Percentiles rank a stretch among this genome's conserved stretches.
These are phyloP conservation scores for Tillandsia leiboldiana DNA, from an alignment of 176 grass and related monocot species.

Conservation along the genomic window DNA sequence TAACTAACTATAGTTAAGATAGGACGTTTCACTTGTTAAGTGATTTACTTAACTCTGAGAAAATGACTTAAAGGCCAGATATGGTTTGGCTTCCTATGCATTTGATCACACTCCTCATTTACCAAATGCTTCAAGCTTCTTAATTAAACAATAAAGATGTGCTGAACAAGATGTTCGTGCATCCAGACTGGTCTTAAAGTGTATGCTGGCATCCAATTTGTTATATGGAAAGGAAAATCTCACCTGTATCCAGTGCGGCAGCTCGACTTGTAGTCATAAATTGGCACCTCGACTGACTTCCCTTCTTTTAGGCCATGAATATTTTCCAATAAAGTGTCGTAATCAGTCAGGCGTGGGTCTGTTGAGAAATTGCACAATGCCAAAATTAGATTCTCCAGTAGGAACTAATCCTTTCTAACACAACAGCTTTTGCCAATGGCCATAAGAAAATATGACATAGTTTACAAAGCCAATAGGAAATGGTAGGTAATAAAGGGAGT, in stretches of 20 bases:
- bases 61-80: no score
- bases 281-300: slow-evolving; percentile 76
- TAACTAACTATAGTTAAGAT: no score
- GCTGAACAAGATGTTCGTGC: no score
- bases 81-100: no score
- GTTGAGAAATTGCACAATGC: slow-evolving; percentile 24
- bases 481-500: neutral
- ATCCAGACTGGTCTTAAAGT: neutral
- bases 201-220: neutral
- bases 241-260: slow-evolving; percentile 84
- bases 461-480: neutral
- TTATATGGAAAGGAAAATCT: neutral
- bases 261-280: slow-evolving; percentile 94
- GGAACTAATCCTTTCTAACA: neutral
- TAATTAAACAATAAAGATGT: no score
- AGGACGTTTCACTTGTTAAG: no score
- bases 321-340: slow-evolving; percentile 89
- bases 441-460: neutral
- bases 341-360: slow-evolving; percentile 94
- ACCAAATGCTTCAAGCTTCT: no score
- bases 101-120: no score
- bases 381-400: neutral
- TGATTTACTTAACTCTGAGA: no score
- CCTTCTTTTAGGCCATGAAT: slow-evolving; percentile 82
- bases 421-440: neutral